A percentile compares a stretch with the other conserved stretches of the same genome.
Conservation (phyloP, 2,329 filamentous ascomycete genomes). For the Aspergillus brasiliensis region DNA sequence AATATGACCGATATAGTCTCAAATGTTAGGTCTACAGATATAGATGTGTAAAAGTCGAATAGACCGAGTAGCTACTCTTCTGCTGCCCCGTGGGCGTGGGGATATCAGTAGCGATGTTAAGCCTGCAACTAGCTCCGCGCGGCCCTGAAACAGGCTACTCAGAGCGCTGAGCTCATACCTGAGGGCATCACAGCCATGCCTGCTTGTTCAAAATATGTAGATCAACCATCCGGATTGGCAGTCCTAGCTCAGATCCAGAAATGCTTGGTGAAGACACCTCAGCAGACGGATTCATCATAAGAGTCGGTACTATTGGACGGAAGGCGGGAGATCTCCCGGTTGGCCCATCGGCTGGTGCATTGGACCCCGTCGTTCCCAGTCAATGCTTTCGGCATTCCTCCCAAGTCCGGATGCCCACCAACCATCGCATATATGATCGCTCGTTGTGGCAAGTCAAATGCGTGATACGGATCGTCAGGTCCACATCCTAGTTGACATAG, state of each 20-base stretch:
- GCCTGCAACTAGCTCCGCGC: neutral
- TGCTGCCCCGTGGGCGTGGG: neutral
- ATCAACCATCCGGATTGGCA: conserved; percentile 7
- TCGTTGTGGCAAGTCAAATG: neutral
- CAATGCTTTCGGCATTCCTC: neutral
- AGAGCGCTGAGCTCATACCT: conserved; percentile 4
- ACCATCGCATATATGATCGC: neutral
- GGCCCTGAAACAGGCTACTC: conserved; percentile 1
- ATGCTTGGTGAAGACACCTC: conserved; percentile 6
- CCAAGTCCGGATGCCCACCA: neutral
- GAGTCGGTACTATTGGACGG: neutral
- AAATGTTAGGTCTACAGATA: no score
- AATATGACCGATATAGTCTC: no score
- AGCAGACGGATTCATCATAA: neutral
- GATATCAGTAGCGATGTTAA: neutral
- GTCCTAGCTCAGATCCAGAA: conserved; percentile 10
- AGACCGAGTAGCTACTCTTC: neutral
- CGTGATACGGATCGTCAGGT: neutral
- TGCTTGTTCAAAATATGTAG: conserved; percentile 9
- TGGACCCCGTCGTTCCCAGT: neutral
- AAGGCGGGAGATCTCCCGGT: conserved; percentile 11
- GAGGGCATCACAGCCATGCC: neutral
- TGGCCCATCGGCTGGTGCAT: conserved; percentile 8
- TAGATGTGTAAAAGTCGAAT: neutral
- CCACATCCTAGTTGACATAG: neutral